Evolutionary conservation across 1,139 yeast genomes (phyloP).

Genomic region (Kodamaea sp.): DNA sequence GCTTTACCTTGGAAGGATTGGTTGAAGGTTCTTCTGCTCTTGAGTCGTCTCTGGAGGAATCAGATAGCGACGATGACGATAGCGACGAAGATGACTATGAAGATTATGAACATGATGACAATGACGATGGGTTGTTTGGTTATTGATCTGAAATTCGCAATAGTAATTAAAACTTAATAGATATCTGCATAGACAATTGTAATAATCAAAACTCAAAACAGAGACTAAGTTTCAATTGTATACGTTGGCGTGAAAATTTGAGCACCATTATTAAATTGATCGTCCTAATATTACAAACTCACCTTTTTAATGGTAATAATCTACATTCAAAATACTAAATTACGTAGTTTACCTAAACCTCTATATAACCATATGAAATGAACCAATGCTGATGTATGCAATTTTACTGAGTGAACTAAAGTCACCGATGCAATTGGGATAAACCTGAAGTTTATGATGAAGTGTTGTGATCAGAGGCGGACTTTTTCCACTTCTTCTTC

Average conservation of each 20-base stretch:
- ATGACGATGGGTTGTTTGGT: slow-evolving; percentile 48
- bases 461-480: slow-evolving; percentile 2
- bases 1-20: slow-evolving; percentile 58
- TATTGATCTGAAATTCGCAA: no score
- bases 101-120: slow-evolving; percentile 35
- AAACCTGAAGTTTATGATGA: neutral
- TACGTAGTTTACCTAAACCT: neutral
- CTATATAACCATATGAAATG: slow-evolving; percentile 2
- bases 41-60: slow-evolving; percentile 25
- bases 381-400: neutral
- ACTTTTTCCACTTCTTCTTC: slow-evolving; percentile 14
- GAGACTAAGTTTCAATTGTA: no score
- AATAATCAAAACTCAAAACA: no score
- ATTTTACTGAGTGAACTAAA: no score
- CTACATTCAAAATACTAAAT: no score
- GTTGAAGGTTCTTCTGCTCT: slow-evolving; percentile 29
- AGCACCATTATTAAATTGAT: no score
- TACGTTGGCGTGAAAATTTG: no score
- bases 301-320: no score
- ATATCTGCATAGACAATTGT: no score
- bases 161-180: no score
- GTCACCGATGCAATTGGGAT: no score
- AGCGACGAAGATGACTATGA: slow-evolving; percentile 32
- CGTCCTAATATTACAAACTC: no score
- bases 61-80: slow-evolving; percentile 30